These are phyloP conservation scores for Chaetoceros muelleri DNA, from an alignment of 108 stramenopile species.

Conservation along the genomic window DNA sequence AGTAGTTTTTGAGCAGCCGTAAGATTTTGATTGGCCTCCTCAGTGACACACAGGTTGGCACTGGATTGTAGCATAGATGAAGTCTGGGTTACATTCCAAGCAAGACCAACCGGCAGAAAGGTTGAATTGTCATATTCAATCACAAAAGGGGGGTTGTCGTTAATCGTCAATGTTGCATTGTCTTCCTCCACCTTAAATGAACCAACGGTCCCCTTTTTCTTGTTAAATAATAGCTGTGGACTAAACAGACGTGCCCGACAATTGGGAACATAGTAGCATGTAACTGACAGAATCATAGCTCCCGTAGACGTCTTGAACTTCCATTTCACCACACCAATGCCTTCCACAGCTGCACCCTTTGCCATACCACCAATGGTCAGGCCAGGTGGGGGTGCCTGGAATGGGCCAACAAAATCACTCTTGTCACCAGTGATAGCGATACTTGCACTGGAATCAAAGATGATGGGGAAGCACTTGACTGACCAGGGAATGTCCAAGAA, in stretches of 20 bases:
- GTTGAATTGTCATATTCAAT: conserved; percentile 8
- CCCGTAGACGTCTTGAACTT: background rate
- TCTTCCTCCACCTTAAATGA: background rate
- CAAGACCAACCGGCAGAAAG: conserved; percentile 15
- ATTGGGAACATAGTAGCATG: conserved; percentile 13
- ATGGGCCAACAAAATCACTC: conserved; percentile 17
- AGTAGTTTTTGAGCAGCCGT: conserved; percentile 15
- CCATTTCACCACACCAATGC: conserved; percentile 9
- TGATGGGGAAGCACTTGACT: conserved; percentile 3
- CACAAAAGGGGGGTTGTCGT: background rate
- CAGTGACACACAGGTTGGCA: background rate
- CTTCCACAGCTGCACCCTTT: conserved; percentile 3
- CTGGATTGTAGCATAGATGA: too few species aligned
- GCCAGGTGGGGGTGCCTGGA: background rate
- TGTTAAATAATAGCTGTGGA: conserved; percentile 6
- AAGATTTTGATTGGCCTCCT: conserved; percentile 21
- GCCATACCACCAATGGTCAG: conserved; percentile 6
- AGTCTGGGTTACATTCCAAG: background rate
- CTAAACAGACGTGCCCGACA: conserved; percentile 7
- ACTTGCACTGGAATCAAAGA: conserved; percentile 27
- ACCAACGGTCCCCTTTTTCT: background rate
- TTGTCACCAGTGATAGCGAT: conserved; percentile 4
- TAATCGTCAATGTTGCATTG: background rate
- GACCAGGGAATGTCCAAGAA: background rate
- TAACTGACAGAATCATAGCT: background rate